A percentile compares a stretch with the other conserved stretches of the same genome.
Conservation (phyloP, 106 monocot genomes). For the Narthecium ossifragum region DNA sequence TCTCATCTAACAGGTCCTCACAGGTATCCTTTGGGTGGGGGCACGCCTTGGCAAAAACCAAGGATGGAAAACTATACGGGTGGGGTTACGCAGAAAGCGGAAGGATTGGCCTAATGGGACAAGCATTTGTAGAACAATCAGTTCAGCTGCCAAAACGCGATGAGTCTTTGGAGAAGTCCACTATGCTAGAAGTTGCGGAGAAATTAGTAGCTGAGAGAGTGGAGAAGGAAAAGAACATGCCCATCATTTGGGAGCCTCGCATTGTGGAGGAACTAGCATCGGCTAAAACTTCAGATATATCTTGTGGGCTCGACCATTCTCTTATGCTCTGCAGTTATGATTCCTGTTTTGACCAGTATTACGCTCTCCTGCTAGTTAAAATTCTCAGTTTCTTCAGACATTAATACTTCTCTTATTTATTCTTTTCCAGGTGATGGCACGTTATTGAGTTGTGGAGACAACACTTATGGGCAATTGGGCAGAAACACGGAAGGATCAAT, state of each 20-base stretch:
- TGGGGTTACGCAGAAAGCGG: constrained; percentile 79
- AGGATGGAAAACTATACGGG: constrained; percentile 60
- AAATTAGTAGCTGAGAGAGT: constrained; percentile 54
- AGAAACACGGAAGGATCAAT: constrained; percentile 29
- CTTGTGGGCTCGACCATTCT: constrained; percentile 85
- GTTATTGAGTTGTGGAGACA: constrained; percentile 60
- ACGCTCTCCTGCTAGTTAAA: too few species aligned
- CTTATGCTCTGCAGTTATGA: constrained; percentile 76
- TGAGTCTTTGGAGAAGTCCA: constrained; percentile 7
- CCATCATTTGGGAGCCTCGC: constrained; percentile 71
- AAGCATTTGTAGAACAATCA: constrained; percentile 14
- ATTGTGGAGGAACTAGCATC: constrained; percentile 35
- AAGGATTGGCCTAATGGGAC: constrained; percentile 59
- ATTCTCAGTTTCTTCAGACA: neutral
- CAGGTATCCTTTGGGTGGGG: constrained; percentile 97
- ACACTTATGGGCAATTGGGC: constrained; percentile 74
- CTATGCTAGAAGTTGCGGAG: constrained; percentile 43
- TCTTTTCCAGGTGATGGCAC: constrained; percentile 46
- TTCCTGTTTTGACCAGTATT: neutral
- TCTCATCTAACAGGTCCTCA: too few species aligned
- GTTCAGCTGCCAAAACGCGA: constrained; percentile 1
- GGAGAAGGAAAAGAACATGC: constrained; percentile 67
- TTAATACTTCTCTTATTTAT: neutral
- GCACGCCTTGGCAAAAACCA: constrained; percentile 67
- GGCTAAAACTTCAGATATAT: constrained; percentile 51